A percentile compares a stretch with the other conserved stretches of the same genome.
phyloP scores from a whole-genome alignment of 2,329 filamentous ascomycete species.

The Ceratocystis albifundus region DNA sequence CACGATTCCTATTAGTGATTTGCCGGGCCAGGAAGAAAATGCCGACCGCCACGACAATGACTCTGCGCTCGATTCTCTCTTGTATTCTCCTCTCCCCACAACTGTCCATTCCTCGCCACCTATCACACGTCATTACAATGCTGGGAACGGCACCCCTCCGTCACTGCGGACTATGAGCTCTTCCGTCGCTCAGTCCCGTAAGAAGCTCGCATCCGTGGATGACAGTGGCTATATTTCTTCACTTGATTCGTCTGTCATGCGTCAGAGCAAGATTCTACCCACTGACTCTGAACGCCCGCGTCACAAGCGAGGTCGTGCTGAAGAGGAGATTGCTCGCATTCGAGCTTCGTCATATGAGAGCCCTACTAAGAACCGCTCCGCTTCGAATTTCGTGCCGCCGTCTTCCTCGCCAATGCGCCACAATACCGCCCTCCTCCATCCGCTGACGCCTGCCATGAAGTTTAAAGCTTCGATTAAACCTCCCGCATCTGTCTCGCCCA shows the following conservation, averaged over 20 bases:
- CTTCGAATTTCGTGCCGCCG: slow-evolving; percentile 39
- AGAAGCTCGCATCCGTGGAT: slow-evolving; percentile 65
- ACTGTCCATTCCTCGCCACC: slow-evolving; percentile 87
- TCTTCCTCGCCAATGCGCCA: slow-evolving; percentile 60
- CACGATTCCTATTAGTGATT: slow-evolving; percentile 62
- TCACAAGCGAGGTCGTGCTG: slow-evolving; percentile 79
- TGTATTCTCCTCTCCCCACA: slow-evolving; percentile 58
- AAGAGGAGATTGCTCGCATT: slow-evolving; percentile 89
- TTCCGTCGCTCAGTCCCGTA: slow-evolving; percentile 55
- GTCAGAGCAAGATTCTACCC: slow-evolving; percentile 56
- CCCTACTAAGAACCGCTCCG: slow-evolving; percentile 58
- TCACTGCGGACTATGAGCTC: slow-evolving; percentile 48
- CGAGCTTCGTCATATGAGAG: slow-evolving; percentile 89
- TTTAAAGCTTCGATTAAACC: slow-evolving; percentile 51
- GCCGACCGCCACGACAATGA: slow-evolving; percentile 33
- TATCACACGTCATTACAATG: slow-evolving; percentile 48
- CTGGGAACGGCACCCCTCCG: slow-evolving; percentile 63
- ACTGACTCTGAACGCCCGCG: slow-evolving; percentile 71
- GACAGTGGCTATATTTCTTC: slow-evolving; percentile 98
- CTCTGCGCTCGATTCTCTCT: slow-evolving; percentile 36
- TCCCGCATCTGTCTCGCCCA: slow-evolving; percentile 75
- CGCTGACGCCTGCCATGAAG: slow-evolving; percentile 73
- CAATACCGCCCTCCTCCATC: slow-evolving; percentile 51
- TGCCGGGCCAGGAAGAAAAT: slow-evolving; percentile 43
- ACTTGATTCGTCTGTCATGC: slow-evolving; percentile 76